phyloP scores from a whole-genome alignment of 441 rosid genomes.

The Syzygium syzygioides region DNA sequence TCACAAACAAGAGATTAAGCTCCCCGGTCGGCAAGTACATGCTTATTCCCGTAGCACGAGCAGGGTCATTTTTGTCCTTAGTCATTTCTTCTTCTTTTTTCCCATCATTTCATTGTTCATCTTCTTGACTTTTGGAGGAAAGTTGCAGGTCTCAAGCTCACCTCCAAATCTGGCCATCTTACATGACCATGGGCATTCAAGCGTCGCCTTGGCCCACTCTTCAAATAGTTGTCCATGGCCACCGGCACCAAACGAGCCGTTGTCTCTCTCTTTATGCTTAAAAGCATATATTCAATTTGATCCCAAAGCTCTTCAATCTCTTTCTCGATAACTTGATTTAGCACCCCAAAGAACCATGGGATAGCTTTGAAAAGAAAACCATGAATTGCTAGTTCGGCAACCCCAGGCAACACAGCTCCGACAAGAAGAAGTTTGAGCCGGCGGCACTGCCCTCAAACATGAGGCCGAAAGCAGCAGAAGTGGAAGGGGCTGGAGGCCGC shows the following conservation, averaged over 20 bases:
- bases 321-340: background rate
- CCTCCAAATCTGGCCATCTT: background rate
- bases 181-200: background rate
- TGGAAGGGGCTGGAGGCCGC: no score
- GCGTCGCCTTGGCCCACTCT: background rate
- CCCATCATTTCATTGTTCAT: background rate
- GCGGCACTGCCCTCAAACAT: no score
- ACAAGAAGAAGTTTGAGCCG: background rate
- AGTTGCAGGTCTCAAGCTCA: background rate
- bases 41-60: rapidly evolving
- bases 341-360: background rate
- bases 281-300: background rate
- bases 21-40: no score
- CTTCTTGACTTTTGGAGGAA: background rate
- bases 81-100: background rate
- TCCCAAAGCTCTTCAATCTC: background rate
- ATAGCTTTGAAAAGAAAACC: background rate
- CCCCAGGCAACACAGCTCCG: background rate
- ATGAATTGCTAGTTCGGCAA: background rate
- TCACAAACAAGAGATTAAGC: rapidly evolving
- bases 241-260: no score
- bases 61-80: background rate
- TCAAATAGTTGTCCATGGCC: background rate
- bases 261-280: background rate
- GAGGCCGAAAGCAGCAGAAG: no score